Percentiles rank a stretch among this genome's conserved stretches.
Conservation (phyloP, 2,329 filamentous ascomycete genomes). For the Fusarium sp. region DNA sequence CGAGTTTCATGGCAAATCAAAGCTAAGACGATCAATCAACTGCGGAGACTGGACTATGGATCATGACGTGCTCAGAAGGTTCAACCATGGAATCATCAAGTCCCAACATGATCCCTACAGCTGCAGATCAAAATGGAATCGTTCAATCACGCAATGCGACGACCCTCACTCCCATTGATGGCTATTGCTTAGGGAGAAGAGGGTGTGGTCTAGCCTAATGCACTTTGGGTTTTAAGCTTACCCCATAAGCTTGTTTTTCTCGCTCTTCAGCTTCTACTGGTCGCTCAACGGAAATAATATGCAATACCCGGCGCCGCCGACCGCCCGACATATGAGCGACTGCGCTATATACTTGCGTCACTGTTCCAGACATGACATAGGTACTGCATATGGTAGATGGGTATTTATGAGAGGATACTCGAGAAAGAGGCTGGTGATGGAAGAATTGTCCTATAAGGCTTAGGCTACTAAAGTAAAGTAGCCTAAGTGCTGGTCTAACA, state of each 20-base stretch:
- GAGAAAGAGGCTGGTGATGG: background rate
- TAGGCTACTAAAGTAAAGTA: no score
- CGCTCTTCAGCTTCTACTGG: slow-evolving; percentile 21
- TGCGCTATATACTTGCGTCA: background rate
- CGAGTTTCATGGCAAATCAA: slow-evolving; percentile 4
- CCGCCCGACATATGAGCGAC: background rate
- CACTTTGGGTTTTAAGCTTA: slow-evolving; percentile 29
- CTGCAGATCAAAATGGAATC: background rate
- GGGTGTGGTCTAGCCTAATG: background rate
- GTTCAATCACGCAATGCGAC: slow-evolving; percentile 19
- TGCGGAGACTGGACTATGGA: background rate
- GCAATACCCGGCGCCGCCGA: slow-evolving; percentile 10
- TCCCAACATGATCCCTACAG: background rate
- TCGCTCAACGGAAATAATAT: slow-evolving; percentile 7
- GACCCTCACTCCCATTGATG: background rate
- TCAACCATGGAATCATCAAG: background rate
- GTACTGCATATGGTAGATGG: background rate
- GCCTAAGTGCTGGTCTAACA: background rate
- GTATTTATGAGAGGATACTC: background rate
- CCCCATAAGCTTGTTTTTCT: slow-evolving; percentile 33
- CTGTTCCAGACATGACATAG: background rate
- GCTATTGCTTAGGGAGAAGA: background rate
- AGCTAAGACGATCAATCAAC: slow-evolving; percentile 7
- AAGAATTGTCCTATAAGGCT: background rate
- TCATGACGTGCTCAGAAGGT: background rate